Percentiles rank a stretch among this genome's conserved stretches.
These are phyloP conservation scores for Xylaria sp. DNA, from an alignment of 2,329 filamentous ascomycete species.

Conservation along the genomic window DNA sequence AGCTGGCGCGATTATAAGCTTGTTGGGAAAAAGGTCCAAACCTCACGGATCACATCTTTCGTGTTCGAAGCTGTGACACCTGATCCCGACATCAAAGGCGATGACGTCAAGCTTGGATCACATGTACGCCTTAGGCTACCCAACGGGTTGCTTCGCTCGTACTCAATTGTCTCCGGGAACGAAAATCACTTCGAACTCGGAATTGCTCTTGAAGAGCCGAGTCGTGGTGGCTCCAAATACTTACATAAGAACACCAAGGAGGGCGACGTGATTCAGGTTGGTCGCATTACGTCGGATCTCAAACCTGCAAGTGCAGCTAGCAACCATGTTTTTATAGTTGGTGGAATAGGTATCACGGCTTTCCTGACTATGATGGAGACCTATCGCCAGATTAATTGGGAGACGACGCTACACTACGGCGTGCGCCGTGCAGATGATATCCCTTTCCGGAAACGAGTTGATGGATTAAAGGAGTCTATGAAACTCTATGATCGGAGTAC, in stretches of 20 bases:
- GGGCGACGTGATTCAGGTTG: slow-evolving; percentile 63
- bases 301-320: slow-evolving; percentile 60
- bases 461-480: slow-evolving; percentile 55
- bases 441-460: slow-evolving; percentile 64
- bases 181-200: slow-evolving; percentile 66
- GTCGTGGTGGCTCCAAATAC: slow-evolving; percentile 70
- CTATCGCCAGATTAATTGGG: slow-evolving; percentile 59
- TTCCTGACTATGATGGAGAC: slow-evolving; percentile 64
- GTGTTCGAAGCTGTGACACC: slow-evolving; percentile 60
- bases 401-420: slow-evolving; percentile 68
- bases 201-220: slow-evolving; percentile 64
- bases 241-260: slow-evolving; percentile 62
- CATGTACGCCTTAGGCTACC: slow-evolving; percentile 69
- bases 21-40: slow-evolving; percentile 63
- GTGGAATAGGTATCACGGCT: slow-evolving; percentile 74
- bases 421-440: slow-evolving; percentile 64
- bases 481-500: slow-evolving; percentile 64
- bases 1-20: slow-evolving; percentile 61
- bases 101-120: slow-evolving; percentile 56
- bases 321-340: slow-evolving; percentile 71
- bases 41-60: slow-evolving; percentile 62
- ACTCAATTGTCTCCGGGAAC: slow-evolving; percentile 68
- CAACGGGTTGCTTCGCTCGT: slow-evolving; percentile 67
- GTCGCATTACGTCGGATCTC: slow-evolving; percentile 62
- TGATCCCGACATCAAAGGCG: slow-evolving; percentile 50